These are phyloP conservation scores for Raddia guianensis DNA, from an alignment of 176 grass and related monocot genomes.

Conservation along the genomic window DNA sequence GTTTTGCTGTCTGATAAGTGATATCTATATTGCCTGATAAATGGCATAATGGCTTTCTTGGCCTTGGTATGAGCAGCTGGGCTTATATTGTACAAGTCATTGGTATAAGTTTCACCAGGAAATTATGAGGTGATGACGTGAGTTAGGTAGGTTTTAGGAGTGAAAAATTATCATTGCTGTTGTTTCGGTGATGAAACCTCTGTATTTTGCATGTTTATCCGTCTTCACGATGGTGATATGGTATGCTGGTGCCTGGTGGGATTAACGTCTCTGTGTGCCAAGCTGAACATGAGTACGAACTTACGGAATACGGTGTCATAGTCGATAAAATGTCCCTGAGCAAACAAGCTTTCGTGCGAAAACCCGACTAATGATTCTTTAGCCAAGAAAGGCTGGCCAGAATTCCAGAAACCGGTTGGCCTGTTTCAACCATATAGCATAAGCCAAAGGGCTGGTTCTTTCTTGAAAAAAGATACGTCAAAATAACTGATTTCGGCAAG, in stretches of 20 bases:
- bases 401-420: conserved; percentile 28
- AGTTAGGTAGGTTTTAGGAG: neutral
- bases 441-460: neutral
- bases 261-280: neutral
- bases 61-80: neutral
- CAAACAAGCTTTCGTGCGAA: neutral
- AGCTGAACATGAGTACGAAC: neutral
- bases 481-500: neutral
- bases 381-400: conserved; percentile 26
- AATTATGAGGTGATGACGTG: neutral
- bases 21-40: neutral
- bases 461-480: neutral
- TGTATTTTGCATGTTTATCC: neutral
- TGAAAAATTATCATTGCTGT: neutral
- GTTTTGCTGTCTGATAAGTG: neutral
- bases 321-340: neutral
- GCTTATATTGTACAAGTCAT: conserved; percentile 2
- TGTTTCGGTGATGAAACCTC: neutral
- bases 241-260: neutral
- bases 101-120: neutral
- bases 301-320: neutral
- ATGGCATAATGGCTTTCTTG: neutral
- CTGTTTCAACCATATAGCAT: neutral
- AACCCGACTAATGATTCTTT: neutral
- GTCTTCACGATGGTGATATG: neutral